Evolutionary conservation across 345 rosid species (phyloP), one percentile per base, ranked within the genome.

Genomic region (Litchi chinensis): DNA sequence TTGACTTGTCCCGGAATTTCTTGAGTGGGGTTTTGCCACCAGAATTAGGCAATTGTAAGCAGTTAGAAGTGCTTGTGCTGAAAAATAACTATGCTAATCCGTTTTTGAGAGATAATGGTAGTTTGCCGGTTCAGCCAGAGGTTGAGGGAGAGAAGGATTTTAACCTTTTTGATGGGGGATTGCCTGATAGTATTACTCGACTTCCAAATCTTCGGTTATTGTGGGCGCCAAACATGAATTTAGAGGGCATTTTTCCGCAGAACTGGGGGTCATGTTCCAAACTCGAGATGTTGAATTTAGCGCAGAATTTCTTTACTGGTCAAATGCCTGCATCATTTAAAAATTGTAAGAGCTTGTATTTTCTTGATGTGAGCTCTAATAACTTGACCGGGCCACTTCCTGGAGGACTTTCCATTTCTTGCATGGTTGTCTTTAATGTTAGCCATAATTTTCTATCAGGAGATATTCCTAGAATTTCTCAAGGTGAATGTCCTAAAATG

Each of bases 321-420:
- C 77, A 70, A 56, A 64, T 87, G 11, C 87, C 90, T 1, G 65
- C 12, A 4, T 73, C 83, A 2, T 73, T 87, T 48, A 71, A 81
- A 70, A 76, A 63, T 65, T 80, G 87, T 73, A 80, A 76, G 66
- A 73, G 82, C 81, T 78, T 87, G 64, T 78, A 76, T 75, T 87
- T 87, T 80, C 84, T 87, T 21, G 87, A 87, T 76, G 74, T 87
- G 81, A 87, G 88, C 83, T 85, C 88, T 21, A 87, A 87, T 73
- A 83, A 85, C 78, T 79, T 87, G 77, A 83, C 86, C 15, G 88
- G 90, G 46, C 63, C 60, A 41, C 82, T 87, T 77, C 84, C 84
- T 1, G 74, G 40, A 59, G 81, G 79, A 60, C 64, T 85, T 75
- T 50, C 81, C 26, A 83, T 87, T 68, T 84, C 84, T 5, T 87